These are phyloP conservation scores for Candida tallmaniae DNA, from an alignment of 805 yeast species.

Conservation along the genomic window DNA sequence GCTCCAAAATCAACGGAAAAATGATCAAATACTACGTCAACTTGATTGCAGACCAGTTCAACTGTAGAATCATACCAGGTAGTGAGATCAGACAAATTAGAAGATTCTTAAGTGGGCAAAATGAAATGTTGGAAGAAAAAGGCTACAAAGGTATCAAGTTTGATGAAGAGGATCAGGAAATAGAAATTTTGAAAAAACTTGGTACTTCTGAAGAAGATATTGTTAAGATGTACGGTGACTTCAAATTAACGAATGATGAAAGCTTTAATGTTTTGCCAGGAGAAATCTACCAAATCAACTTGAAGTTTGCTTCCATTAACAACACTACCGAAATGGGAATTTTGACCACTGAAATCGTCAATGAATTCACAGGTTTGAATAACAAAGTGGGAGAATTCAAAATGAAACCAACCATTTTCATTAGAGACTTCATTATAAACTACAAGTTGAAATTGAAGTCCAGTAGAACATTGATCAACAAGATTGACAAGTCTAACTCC, in stretches of 20 bases:
- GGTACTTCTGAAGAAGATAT: background rate
- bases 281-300: slow-evolving; percentile 82
- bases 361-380: slow-evolving; percentile 59
- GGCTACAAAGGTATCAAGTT: slow-evolving; percentile 91
- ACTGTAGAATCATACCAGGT: slow-evolving; percentile 87
- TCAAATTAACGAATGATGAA: slow-evolving; percentile 16
- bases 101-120: slow-evolving; percentile 94
- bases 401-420: slow-evolving; percentile 66
- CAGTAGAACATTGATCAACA: slow-evolving; percentile 64
- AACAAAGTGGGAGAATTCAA: slow-evolving; percentile 47
- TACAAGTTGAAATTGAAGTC: slow-evolving; percentile 74
- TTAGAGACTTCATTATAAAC: slow-evolving; percentile 82
- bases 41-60: slow-evolving; percentile 76
- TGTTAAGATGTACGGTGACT: slow-evolving; percentile 2
- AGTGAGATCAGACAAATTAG: slow-evolving; percentile 88
- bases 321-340: slow-evolving; percentile 58
- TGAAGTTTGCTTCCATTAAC: slow-evolving; percentile 67
- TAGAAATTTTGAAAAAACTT: slow-evolving; percentile 40
- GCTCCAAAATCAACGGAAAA: slow-evolving; percentile 55
- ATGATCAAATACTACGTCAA: slow-evolving; percentile 75
- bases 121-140: slow-evolving; percentile 84
- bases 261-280: slow-evolving; percentile 70
- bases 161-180: slow-evolving; percentile 80
- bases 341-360: slow-evolving; percentile 63
- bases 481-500: slow-evolving; percentile 68